Conservation (phyloP, 257 asterid species). For the Salvia miltiorrhiza region DNA sequence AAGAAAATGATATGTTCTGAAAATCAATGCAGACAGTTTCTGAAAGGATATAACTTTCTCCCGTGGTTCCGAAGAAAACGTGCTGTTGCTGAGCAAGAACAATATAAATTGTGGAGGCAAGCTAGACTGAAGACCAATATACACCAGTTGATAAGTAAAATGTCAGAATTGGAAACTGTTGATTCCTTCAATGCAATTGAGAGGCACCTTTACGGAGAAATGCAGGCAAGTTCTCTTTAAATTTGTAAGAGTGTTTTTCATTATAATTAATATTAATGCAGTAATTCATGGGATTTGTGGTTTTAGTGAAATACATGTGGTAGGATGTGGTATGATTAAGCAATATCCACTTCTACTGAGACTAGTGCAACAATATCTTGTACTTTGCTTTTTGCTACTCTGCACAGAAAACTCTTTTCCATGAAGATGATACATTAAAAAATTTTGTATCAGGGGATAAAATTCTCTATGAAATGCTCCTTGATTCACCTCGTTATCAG, state of each 20-base stretch:
- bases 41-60: conserved; percentile 83
- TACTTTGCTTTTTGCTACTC: background rate
- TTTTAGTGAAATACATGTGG: background rate
- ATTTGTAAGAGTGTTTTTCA: background rate
- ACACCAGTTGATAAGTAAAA: conserved; percentile 48
- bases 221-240: conserved; percentile 52
- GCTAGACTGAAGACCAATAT: conserved; percentile 77
- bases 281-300: conserved; percentile 12
- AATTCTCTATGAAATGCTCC: background rate
- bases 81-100: conserved; percentile 95
- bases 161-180: conserved; percentile 90
- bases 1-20: conserved; percentile 24
- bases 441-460: background rate
- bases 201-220: conserved; percentile 74
- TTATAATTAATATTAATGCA: background rate
- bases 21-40: conserved; percentile 63
- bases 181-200: conserved; percentile 85
- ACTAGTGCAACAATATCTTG: background rate
- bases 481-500: background rate
- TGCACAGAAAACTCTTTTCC: background rate
- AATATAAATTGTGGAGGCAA: conserved; percentile 80
- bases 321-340: background rate
- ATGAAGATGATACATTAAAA: background rate
- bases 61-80: conserved; percentile 95
- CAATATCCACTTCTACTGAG: background rate